These are phyloP conservation scores for Solanum arcanum DNA, from an alignment of 257 asterid genomes.

Conservation along the genomic window DNA sequence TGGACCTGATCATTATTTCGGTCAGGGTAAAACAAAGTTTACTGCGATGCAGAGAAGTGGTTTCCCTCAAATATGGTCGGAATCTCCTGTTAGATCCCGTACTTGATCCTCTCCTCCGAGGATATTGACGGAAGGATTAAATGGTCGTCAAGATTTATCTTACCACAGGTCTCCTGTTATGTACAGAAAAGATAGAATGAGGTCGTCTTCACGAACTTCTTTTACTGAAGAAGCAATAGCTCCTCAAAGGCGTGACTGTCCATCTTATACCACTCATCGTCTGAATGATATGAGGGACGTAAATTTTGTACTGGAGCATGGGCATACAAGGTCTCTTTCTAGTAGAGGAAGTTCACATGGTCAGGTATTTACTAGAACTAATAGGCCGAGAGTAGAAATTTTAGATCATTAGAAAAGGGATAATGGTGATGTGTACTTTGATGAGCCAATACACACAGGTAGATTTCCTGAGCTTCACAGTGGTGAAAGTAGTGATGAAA, in stretches of 20 bases:
- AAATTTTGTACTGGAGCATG: slow-evolving; percentile 40
- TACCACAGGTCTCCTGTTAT: slow-evolving; percentile 45
- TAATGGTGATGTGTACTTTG: slow-evolving; percentile 23
- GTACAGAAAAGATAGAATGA: slow-evolving; percentile 47
- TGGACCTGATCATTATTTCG: slow-evolving; percentile 30
- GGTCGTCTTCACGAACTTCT: slow-evolving; percentile 53
- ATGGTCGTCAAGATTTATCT: slow-evolving; percentile 25
- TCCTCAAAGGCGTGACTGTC: slow-evolving; percentile 54
- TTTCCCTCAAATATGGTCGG: slow-evolving; percentile 34
- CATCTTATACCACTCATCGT: slow-evolving; percentile 34
- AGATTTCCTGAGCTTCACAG: neutral
- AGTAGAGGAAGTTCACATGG: slow-evolving; percentile 42
- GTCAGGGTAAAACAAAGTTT: slow-evolving; percentile 39
- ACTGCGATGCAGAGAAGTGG: slow-evolving; percentile 45
- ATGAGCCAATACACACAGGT: neutral
- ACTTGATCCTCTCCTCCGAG: slow-evolving; percentile 58
- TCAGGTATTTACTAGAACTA: slow-evolving; percentile 27
- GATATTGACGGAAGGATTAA: slow-evolving; percentile 26
- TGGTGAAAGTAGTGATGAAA: slow-evolving; percentile 45
- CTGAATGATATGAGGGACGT: slow-evolving; percentile 39
- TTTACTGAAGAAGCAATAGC: slow-evolving; percentile 42
- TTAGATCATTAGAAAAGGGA: slow-evolving; percentile 47
- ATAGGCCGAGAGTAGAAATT: slow-evolving; percentile 34
- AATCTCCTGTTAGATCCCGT: slow-evolving; percentile 53
- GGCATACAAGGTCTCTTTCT: slow-evolving; percentile 28